These are phyloP conservation scores for Colletotrichum sp. DNA, from an alignment of 2,329 filamentous ascomycete species.

Conservation along the genomic window DNA sequence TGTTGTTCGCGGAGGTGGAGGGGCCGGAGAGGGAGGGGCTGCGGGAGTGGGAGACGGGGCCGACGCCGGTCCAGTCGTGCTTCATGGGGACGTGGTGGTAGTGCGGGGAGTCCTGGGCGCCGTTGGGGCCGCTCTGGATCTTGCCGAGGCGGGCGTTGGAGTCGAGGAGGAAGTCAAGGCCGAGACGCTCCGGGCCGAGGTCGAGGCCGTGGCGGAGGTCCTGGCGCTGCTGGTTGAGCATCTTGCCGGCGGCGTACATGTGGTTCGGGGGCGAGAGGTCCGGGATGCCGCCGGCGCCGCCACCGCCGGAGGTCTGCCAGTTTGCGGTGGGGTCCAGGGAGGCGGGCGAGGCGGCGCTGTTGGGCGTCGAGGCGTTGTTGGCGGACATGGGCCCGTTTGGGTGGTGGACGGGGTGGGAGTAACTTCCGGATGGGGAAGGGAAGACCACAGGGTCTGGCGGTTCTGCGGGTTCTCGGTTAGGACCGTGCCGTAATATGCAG, in stretches of 20 bases:
- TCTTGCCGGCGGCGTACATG: constrained; percentile 30
- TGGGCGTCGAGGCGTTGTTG: constrained; percentile 41
- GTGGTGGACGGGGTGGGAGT: constrained; percentile 21
- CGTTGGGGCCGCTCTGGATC: constrained; percentile 55
- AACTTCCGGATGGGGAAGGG: constrained; percentile 31
- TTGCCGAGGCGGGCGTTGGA: constrained; percentile 58
- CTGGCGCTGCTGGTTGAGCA: constrained; percentile 52
- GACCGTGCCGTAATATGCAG: neutral
- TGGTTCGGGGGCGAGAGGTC: constrained; percentile 22
- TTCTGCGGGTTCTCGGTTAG: constrained; percentile 18
- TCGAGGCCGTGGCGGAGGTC: constrained; percentile 61
- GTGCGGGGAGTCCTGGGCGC: constrained; percentile 48
- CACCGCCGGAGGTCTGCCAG: neutral
- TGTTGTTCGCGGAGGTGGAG: neutral
- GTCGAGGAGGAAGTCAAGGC: constrained; percentile 75
- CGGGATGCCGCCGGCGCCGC: constrained; percentile 2
- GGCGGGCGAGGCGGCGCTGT: constrained; percentile 40
- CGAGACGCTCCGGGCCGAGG: constrained; percentile 69
- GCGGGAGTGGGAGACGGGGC: constrained; percentile 62
- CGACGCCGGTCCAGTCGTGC: constrained; percentile 49
- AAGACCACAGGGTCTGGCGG: constrained; percentile 32
- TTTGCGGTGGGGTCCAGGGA: constrained; percentile 28
- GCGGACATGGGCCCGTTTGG: constrained; percentile 30
- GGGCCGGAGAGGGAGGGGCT: constrained; percentile 57
- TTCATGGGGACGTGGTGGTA: constrained; percentile 55